Conservation (phyloP, 2,329 filamentous ascomycete genomes). For the Stagonosporopsis chrysanthemi region DNA sequence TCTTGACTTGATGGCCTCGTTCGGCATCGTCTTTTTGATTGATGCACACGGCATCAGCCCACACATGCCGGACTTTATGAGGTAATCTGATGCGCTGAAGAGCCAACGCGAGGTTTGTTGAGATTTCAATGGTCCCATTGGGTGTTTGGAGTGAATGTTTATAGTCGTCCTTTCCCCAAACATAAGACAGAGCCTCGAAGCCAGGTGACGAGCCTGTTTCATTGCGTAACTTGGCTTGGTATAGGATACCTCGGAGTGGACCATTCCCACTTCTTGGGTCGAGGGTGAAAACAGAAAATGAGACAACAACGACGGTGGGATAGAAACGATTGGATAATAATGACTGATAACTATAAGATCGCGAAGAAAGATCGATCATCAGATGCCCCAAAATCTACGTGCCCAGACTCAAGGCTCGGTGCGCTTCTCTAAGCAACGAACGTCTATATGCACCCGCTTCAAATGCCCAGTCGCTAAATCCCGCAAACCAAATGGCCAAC, state of each 20-base stretch:
- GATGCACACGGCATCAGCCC: neutral
- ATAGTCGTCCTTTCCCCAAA: neutral
- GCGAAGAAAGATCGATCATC: neutral
- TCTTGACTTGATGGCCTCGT: too few relatives aligned
- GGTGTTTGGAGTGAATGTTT: neutral
- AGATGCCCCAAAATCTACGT: neutral
- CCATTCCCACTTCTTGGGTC: neutral
- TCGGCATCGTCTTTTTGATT: too few relatives aligned
- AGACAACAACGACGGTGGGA: neutral
- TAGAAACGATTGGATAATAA: neutral
- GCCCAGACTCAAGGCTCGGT: neutral
- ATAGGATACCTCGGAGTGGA: neutral
- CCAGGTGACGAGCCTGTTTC: neutral
- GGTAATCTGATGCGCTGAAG: neutral
- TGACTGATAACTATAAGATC: neutral
- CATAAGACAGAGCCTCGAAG: neutral
- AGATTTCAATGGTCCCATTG: neutral
- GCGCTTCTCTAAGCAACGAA: slow-evolving; percentile 6
- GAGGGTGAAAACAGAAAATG: neutral
- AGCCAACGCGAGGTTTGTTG: neutral
- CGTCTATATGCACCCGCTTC: slow-evolving; percentile 19
- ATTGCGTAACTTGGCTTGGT: neutral
- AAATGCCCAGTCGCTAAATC: slow-evolving; percentile 21
- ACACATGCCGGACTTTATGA: neutral
- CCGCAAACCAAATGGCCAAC: slow-evolving; percentile 7